Evolutionary conservation across 176 grass and related monocot genomes (phyloP).

Genomic region (Carex myosuroides): DNA sequence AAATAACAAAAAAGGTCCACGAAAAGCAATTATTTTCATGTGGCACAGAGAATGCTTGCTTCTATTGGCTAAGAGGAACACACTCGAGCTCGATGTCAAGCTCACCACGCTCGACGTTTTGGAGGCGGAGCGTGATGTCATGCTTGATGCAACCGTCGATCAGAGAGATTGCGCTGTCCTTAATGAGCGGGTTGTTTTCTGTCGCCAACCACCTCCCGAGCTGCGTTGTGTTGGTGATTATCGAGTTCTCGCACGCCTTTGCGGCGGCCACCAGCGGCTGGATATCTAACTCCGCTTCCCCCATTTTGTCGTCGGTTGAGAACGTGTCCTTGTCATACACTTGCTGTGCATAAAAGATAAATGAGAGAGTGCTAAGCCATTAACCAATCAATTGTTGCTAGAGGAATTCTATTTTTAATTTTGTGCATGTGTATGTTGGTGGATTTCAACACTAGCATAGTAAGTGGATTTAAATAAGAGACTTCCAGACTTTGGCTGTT

Average conservation of each 20-base stretch:
- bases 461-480: not conserved
- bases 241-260: slow-evolving; percentile 53
- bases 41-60: not conserved
- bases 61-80: slow-evolving; percentile 82
- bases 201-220: slow-evolving; percentile 59
- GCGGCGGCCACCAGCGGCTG: slow-evolving; percentile 69
- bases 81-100: slow-evolving; percentile 94
- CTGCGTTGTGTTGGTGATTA: slow-evolving; percentile 39
- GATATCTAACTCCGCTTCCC: slow-evolving; percentile 83
- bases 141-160: slow-evolving; percentile 67
- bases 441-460: not conserved
- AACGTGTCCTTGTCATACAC: slow-evolving; percentile 93
- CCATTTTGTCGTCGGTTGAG: slow-evolving; percentile 74
- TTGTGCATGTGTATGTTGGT: not conserved
- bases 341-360: slow-evolving; percentile 44
- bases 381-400: not conserved
- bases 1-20: not conserved
- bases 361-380: slow-evolving; percentile 16
- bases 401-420: not conserved
- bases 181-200: slow-evolving; percentile 47
- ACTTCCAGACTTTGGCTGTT: not conserved
- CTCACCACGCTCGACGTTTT: slow-evolving; percentile 79
- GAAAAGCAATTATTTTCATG: slow-evolving; percentile 2
- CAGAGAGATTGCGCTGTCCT: slow-evolving; percentile 57
- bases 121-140: slow-evolving; percentile 57